Percentiles rank a stretch among this genome's conserved stretches.
Conservation (phyloP, 306 rosid species). For the Prinsepia uniflora region DNA sequence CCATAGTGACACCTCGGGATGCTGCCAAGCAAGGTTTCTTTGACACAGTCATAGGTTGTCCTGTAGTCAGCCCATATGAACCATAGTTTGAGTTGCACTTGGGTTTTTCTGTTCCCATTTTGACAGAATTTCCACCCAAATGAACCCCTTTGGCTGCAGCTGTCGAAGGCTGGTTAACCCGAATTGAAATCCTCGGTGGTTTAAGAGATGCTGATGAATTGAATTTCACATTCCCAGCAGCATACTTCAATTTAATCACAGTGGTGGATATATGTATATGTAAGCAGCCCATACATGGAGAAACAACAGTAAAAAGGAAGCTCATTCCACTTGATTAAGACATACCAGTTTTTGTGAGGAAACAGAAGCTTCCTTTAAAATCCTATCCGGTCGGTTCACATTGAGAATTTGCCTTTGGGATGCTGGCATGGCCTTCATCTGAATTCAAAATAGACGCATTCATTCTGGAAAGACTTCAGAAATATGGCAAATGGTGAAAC, state of each 20-base stretch:
- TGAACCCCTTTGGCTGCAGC: slow-evolving; percentile 32
- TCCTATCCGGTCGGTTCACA: slow-evolving; percentile 19
- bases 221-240: slow-evolving; percentile 28
- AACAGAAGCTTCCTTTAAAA: slow-evolving; percentile 8
- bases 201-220: slow-evolving; percentile 32
- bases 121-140: slow-evolving; percentile 26
- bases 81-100: neutral
- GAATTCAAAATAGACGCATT: slow-evolving; percentile 20
- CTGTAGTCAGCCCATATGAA: slow-evolving; percentile 27
- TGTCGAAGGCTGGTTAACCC: slow-evolving; percentile 14
- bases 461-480: neutral
- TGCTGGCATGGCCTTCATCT: slow-evolving; percentile 32
- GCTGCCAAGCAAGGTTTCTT: slow-evolving; percentile 24
- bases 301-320: neutral
- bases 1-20: slow-evolving; percentile 1
- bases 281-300: neutral
- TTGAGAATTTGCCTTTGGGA: slow-evolving; percentile 24
- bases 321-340: neutral
- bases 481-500: neutral
- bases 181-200: slow-evolving; percentile 36
- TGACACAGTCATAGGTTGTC: slow-evolving; percentile 14
- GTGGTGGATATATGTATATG: too few relatives aligned
- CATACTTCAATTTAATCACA: slow-evolving; percentile 24
- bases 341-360: slow-evolving; percentile 31
- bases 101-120: slow-evolving; percentile 15